Evolutionary conservation across 768 basidiomycete genomes (phyloP), one percentile per base, ranked within the genome.

Genomic region (Lactarius quietus): DNA sequence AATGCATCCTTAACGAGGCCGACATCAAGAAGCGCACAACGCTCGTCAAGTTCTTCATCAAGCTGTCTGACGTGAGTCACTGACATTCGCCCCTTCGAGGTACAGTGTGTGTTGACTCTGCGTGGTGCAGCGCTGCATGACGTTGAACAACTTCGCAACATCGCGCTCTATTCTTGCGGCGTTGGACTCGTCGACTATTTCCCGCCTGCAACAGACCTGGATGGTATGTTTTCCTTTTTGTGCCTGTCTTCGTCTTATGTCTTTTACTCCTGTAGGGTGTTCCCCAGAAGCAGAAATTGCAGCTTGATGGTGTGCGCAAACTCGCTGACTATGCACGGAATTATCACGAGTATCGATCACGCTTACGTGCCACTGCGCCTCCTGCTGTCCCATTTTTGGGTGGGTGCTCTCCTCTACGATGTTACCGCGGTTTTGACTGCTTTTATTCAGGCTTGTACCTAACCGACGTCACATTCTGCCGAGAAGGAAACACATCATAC

Each of bases 321-420:
- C 80, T 98, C 38, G 93, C 95, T 17, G 95, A 98, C 74, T 93
- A 97, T 74, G 84, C 90, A 56, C 84, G 92, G 63, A 95, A 95
- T 73, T 93, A 91, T 72, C 85, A 89, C 72, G 90, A 96, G 77
- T 99, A 99, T 75, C 91, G 97, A 66, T 83, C 85, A 60, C 87
- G 83, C 69, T 83, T 99, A 67, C 86, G 94, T 59, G 92, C 90
- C 70, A 93, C 89, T n/a, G 84, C 86, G 6, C 91, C 94, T 15
- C 95, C 96, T 9, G 94, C 93, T 28, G 86, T 99, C 41, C 96
- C 96, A 2, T 99, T 98, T 84, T 82, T 99, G 56, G 96, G 95
- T 85, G 77, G 72, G 80, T 69, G 12, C 60, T 58, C 12, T 45
- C 41, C 26, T 12, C 28, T 43, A 45, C 52, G 41, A 6, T 51